Base-by-base conservation (phyloP, 345 rosid species). In the Euphorbia tirucalli region DNA sequence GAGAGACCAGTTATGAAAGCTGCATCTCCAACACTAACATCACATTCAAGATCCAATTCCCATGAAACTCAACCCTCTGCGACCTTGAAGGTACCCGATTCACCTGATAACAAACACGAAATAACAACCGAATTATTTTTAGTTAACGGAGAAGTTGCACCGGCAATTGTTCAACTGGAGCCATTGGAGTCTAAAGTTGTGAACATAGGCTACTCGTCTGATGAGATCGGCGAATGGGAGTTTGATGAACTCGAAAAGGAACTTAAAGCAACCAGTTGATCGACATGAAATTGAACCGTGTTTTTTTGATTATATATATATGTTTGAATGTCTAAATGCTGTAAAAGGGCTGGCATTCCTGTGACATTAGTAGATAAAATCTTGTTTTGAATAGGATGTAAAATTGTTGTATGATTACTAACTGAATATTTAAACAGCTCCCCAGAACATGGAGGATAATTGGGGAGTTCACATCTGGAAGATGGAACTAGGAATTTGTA, bases 141-240 rank as follows among this genome's bases (percentile, higher is more conserved):
- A 11, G 18, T 19, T 35, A 69, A 69, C 27, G 56, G 68, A 37
- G 63, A 74, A 43, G 60, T 39, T 58, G 70, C 77, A 30, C 59
- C 57, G 11, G 75, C 65, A 11, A 74, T 71, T 39, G 69, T 75
- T 30, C 78, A 80, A 24, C 77, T 76, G 62, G 84, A 77, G 30
- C 84, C 75, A 66, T 71, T 88, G 41, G 83, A 83, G 71, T 50
- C 81, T 5, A 92, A 84, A 44, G 74, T 77, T 1, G 93, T 71
- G 13, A 76, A 81, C 39, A 73, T 73, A 16, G 90, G 71, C 50
- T 50, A 58, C 71, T 78, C 79, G 27, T 50, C 78, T 1, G 92
- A 83, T 64, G 97, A 92, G 27, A 88, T 90, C 66, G 82, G 75
- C 7, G 95, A 88, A 11, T 90, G 99, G 97, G 97, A 84, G 70